Evolutionary conservation across 2,329 filamentous ascomycete species (phyloP), one percentile per base, ranked within the genome.

Genomic region (Aspergillus sp.): DNA sequence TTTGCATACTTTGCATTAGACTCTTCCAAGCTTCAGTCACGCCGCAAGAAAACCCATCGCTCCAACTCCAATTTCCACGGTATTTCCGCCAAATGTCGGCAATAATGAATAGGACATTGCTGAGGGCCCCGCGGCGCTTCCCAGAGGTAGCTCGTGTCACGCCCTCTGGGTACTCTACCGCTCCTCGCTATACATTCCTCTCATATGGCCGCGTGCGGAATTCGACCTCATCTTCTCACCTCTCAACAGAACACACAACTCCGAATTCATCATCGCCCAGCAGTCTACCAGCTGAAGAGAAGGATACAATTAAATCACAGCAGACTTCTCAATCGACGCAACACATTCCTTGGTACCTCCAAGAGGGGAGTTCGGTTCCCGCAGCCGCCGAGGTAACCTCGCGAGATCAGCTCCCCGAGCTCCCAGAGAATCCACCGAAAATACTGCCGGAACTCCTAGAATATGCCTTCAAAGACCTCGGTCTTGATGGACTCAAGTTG

Each of bases 391-490:
- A 77, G 4, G 67, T 84, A 41, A 77, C 80, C 50, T 76, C 82
- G 37, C 77, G 80, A 49, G 85, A 87, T 66, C 74, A 77, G 48
- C 77, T 90, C 19, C 88, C 88, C 31, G 78, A 84, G 17, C 76
- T 89, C 1, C 93, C 93, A 0, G 76, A 81, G 2, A 82, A 87
- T 57, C 79, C 91, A 0, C 95, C 95, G 0, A 77, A 84, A 1
- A 80, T 97, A 15, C 80, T 97, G 5, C 75, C 84, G 24, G 83
- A 87, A 3, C 81, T 98, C 53, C 79, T 98, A 31, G 82, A 91
- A 61, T 91, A 92, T 69, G 82, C 91, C 2, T 92, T 90, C 6
- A 85, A 93, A 59, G 90, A 96, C 31, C 86, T 96, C 64, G 95
- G 95, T 37, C 80, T 99, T 41, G 91, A 97, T 70, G 85, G 92